Conservation (phyloP, 768 basidiomycete species). For the Tephrocybe rancida region DNA sequence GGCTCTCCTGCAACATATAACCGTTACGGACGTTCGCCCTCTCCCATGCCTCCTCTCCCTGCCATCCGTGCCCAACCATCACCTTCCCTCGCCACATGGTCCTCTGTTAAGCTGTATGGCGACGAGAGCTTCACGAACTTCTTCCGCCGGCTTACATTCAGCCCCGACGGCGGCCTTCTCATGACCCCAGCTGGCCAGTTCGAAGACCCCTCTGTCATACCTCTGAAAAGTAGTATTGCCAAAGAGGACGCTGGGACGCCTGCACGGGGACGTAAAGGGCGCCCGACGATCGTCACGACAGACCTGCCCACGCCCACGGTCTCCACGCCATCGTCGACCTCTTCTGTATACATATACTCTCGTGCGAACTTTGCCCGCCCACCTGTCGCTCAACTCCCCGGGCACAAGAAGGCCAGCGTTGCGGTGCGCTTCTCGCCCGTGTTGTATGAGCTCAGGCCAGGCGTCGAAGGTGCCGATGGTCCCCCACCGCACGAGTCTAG, state of each 20-base stretch:
- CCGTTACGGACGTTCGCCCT: constrained; percentile 81
- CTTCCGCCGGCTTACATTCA: constrained; percentile 92
- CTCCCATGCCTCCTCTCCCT: constrained; percentile 90
- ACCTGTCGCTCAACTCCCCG: constrained; percentile 93
- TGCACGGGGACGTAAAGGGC: constrained; percentile 58
- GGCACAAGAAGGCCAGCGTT: constrained; percentile 94
- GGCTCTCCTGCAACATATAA: constrained; percentile 66
- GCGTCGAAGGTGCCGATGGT: constrained; percentile 38
- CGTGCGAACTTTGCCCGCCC: constrained; percentile 92
- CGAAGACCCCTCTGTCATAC: constrained; percentile 79
- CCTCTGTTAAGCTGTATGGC: constrained; percentile 83
- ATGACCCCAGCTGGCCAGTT: constrained; percentile 97
- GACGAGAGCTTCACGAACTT: constrained; percentile 96
- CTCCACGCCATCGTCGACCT: constrained; percentile 40
- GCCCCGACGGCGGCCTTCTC: constrained; percentile 91
- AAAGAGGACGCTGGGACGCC: constrained; percentile 45
- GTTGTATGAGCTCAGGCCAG: constrained; percentile 84
- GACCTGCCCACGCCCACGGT: constrained; percentile 36
- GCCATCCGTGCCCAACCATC: constrained; percentile 75
- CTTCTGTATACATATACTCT: constrained; percentile 91
- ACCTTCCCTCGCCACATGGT: constrained; percentile 56
- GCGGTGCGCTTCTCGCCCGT: constrained; percentile 94
- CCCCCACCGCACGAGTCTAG: constrained; percentile 30
- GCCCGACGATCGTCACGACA: constrained; percentile 42
- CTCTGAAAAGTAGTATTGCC: constrained; percentile 20